These are phyloP conservation scores for Golubevia sp. DNA, from an alignment of 1,284 basidiomycete species.

Conservation along the genomic window DNA sequence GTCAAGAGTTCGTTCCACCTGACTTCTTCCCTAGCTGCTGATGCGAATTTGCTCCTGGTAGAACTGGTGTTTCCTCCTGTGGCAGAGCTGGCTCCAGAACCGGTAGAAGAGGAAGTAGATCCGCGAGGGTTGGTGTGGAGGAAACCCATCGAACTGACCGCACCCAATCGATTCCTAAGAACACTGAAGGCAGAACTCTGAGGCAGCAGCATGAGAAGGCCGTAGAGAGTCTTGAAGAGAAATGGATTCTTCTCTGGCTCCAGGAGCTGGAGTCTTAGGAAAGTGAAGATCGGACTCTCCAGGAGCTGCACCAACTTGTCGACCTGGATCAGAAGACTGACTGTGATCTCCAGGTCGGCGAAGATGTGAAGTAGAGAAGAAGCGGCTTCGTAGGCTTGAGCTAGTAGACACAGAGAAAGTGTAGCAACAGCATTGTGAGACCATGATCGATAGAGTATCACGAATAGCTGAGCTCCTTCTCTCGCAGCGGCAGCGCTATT, in stretches of 20 bases:
- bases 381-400: constrained; percentile 98
- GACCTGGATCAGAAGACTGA: constrained; percentile 90
- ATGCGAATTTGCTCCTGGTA: constrained; percentile 8
- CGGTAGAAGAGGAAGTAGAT: constrained; percentile 14
- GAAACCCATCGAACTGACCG: constrained; percentile 92
- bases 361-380: constrained; percentile 96
- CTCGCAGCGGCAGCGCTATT: background rate
- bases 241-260: constrained; percentile 96
- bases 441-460: constrained; percentile 92
- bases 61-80: background rate
- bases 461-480: constrained; percentile 92
- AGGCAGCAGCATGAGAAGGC: constrained; percentile 93
- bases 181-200: constrained; percentile 97
- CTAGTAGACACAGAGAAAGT: constrained; percentile 90
- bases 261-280: constrained; percentile 91
- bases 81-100: constrained; percentile 1
- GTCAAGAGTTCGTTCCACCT: constrained; percentile 52
- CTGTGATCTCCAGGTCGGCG: constrained; percentile 96
- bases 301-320: constrained; percentile 98
- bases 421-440: constrained; percentile 97
- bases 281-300: constrained; percentile 97
- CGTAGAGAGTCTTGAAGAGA: constrained; percentile 96
- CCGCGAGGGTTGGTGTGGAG: constrained; percentile 78
- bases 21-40: constrained; percentile 36
- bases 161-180: constrained; percentile 87